Evolutionary conservation across 768 basidiomycete genomes (phyloP), one percentile per base, ranked within the genome.

Genomic region (Agrocybe pediades): DNA sequence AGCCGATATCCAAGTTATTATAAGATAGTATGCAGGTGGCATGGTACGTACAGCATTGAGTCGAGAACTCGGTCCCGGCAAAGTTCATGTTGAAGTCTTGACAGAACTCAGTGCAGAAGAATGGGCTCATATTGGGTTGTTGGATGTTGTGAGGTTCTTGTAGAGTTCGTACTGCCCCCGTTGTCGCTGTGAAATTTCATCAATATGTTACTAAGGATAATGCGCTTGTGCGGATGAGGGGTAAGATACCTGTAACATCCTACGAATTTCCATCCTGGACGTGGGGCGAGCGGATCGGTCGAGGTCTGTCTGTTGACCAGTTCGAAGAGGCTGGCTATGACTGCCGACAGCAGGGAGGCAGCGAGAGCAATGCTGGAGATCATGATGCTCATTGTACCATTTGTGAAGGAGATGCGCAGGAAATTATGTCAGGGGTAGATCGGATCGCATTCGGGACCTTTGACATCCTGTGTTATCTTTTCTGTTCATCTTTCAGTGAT

Each of bases 51-150:
- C 44, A 46, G 26, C 44, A 46, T 26, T 46, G 24, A 6, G 8
- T 52, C 1, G 50, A 15, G 36, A 33, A 57, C 21, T 57, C 56
- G 30, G 46, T 27, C n/a, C 56, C 56, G 6, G 56, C 56, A 21
- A 53, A 57, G 19, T 46, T 49, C 17, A 46, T 29, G 11, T 46
- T 45, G 15, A 30, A 33, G 2, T 43, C 46, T 17, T 46, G 30
- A 39, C 56, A 58, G 41, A 53, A 54, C 7, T 40, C 33, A 15
- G 46, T 44, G 30, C 56, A 58, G 6, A 49, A 11, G 16, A 44
- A 23, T 8, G 56, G 56, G 4, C 52, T 58, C 56, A 58, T 53
- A 29, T 41, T 41, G 11, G 39, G 15, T 19, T 41, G 33, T 24
- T 43, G 26, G 33, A 46, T 21, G 15, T 21, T 40, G 1, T 25